These are phyloP conservation scores for Coemansia sp. DNA, from an alignment of 192 early-diverging fungal genomes.

Conservation along the genomic window DNA sequence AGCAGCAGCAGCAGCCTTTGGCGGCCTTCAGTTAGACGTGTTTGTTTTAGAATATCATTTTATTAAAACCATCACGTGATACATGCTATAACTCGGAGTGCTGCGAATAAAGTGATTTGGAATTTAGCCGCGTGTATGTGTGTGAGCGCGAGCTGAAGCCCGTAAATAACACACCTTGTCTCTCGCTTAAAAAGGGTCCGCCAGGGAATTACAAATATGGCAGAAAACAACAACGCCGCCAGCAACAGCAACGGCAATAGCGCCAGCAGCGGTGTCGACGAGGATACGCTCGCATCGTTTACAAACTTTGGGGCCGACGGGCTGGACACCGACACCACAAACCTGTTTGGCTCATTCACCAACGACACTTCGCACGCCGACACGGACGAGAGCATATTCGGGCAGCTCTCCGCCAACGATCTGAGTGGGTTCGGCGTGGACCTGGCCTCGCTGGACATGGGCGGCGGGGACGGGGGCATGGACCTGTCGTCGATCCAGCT, in stretches of 20 bases:
- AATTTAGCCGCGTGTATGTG: no score
- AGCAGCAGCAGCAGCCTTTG: no score
- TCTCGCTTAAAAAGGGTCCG: no score
- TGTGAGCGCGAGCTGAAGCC: no score
- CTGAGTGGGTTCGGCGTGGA: constrained; percentile 39
- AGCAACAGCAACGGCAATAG: neutral
- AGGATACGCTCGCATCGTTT: constrained; percentile 28
- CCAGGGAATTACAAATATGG: neutral
- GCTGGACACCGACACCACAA: constrained; percentile 25
- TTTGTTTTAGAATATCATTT: no score
- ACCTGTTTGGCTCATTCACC: constrained; percentile 42
- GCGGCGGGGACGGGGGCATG: neutral
- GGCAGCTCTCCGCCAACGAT: constrained; percentile 12
- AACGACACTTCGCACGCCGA: constrained; percentile 16
- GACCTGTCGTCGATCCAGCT: constrained; percentile 44
- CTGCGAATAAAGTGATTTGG: no score
- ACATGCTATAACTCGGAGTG: neutral
- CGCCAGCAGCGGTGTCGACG: constrained; percentile 5
- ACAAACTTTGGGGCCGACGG: constrained; percentile 26
- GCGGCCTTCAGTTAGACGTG: no score
- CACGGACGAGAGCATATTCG: constrained; percentile 6
- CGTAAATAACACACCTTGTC: neutral
- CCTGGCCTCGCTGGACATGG: constrained; percentile 24
- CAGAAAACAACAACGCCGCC: neutral
- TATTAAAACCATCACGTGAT: constrained; percentile 1